Evolutionary conservation across 108 stramenopile genomes (phyloP), one percentile per base, ranked within the genome.

Genomic region (Pseudonitzschia multiseries): DNA sequence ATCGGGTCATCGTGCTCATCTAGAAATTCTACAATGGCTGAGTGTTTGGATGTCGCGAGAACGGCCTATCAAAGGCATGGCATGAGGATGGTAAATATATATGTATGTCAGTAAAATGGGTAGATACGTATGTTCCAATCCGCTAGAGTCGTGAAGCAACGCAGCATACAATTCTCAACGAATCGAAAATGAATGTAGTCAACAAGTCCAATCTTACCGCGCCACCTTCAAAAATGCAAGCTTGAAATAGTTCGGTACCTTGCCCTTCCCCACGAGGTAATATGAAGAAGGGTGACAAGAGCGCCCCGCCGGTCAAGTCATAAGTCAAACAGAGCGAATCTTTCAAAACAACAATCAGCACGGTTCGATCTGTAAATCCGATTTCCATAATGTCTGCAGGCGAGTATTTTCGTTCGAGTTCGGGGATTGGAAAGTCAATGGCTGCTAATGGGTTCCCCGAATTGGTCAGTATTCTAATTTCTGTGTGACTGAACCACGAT

Each of bases 291-390:
- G 93, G 90, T 61, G 86, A 83, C 52, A 94, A 66, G 2, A 91
- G 70, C 13, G 68, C 26, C 67, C 82, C 76, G 1, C 90, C 90
- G 33, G 27, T 26, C 14, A 91, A 65, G 74, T 87, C 83, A 66
- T 91, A 94, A 28, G 89, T 89, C 46, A 91, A 66, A 59, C 82
- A 88, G 6, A 91, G 65, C 12, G 89, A 89, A 81, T 94, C 90
- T 61, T 86, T 70, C 43, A 91, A 32, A 10, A 94, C 82, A 22
- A 94, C 79, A 17, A 91, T 75, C 3, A 94, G 70, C 2, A 79
- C 70, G 18, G 80, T 83, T 36, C 90, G 80, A 54, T 79, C 79
- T 10, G 89, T 94, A 61, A 91, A 94, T 28, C 93, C 93, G 64
- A 94, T 83, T 18, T 81, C 79, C 40, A 91, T 52, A 57, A 91